Evolutionary conservation across 148 eudicot genomes (phyloP).

Genomic region (Fallopia convolvulus): DNA sequence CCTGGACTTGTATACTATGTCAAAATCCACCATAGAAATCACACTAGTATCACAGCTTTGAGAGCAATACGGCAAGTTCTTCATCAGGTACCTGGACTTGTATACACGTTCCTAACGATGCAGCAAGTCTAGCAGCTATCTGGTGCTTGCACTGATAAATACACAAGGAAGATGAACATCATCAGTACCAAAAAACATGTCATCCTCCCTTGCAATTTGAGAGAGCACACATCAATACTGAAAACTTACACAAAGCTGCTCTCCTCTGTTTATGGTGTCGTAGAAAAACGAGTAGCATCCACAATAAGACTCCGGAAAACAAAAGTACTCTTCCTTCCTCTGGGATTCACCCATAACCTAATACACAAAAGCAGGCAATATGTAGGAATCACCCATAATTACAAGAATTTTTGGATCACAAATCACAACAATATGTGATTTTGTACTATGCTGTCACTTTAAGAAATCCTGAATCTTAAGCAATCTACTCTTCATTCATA

Average conservation of each 20-base stretch:
- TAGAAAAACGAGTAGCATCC: slow-evolving; percentile 93
- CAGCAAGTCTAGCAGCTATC: slow-evolving; percentile 88
- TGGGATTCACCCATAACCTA: slow-evolving; percentile 88
- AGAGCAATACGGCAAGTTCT: slow-evolving; percentile 65
- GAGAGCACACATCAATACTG: neutral
- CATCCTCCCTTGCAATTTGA: neutral
- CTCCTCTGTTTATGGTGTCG: slow-evolving; percentile 79
- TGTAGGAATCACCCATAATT: slow-evolving; percentile 73
- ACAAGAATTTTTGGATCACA: neutral
- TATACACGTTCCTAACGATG: slow-evolving; percentile 51
- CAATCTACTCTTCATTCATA: neutral
- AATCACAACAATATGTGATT: neutral
- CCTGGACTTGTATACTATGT: slow-evolving; percentile 40
- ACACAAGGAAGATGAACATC: neutral
- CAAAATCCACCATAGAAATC: neutral
- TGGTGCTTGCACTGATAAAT: slow-evolving; percentile 82
- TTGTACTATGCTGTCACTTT: neutral
- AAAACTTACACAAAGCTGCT: slow-evolving; percentile 79
- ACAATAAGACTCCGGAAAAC: slow-evolving; percentile 81
- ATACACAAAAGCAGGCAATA: neutral
- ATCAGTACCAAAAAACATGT: neutral
- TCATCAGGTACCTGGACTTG: slow-evolving; percentile 70
- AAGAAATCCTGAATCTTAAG: neutral
- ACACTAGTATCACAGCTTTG: slow-evolving; percentile 37
- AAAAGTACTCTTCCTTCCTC: slow-evolving; percentile 78